Evolutionary conservation across 2,329 filamentous ascomycete genomes (phyloP).

Genomic region (Dothideomycetidae sp.): DNA sequence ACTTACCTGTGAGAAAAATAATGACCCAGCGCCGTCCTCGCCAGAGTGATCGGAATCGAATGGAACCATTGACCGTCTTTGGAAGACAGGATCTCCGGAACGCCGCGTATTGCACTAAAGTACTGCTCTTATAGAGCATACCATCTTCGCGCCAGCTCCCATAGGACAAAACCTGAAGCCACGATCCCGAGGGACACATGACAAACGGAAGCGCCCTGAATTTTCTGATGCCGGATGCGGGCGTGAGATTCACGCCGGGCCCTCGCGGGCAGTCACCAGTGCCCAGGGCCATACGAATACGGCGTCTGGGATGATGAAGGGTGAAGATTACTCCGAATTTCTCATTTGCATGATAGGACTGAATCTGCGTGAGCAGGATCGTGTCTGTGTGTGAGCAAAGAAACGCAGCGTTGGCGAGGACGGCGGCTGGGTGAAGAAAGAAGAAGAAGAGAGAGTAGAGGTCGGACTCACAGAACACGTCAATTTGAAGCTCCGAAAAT

Average conservation of each 20-base stretch:
- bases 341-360: conserved; percentile 59
- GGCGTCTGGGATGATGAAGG: conserved; percentile 30
- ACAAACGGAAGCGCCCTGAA: conserved; percentile 39
- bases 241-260: conserved; percentile 66
- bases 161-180: too few relatives aligned
- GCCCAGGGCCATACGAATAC: conserved; percentile 13
- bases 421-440: conserved; percentile 50
- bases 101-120: conserved; percentile 96
- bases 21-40: conserved; percentile 58
- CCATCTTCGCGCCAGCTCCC: conserved; percentile 93
- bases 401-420: conserved; percentile 88
- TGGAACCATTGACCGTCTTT: conserved; percentile 42
- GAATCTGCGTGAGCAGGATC: conserved; percentile 10
- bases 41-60: conserved; percentile 91
- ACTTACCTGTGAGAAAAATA: conserved; percentile 33
- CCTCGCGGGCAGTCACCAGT: conserved; percentile 61
- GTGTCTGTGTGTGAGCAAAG: conserved; percentile 69
- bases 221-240: conserved; percentile 92
- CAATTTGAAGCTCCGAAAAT: conserved; percentile 5
- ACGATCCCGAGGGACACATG: conserved; percentile 4
- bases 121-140: conserved; percentile 52
- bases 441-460: conserved; percentile 27
- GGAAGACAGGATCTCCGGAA: conserved; percentile 36
- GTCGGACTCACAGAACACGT: conserved; percentile 12
- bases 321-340: conserved; percentile 98